phyloP scores from a whole-genome alignment of 441 rosid genomes.

The Eruca vesicaria region DNA sequence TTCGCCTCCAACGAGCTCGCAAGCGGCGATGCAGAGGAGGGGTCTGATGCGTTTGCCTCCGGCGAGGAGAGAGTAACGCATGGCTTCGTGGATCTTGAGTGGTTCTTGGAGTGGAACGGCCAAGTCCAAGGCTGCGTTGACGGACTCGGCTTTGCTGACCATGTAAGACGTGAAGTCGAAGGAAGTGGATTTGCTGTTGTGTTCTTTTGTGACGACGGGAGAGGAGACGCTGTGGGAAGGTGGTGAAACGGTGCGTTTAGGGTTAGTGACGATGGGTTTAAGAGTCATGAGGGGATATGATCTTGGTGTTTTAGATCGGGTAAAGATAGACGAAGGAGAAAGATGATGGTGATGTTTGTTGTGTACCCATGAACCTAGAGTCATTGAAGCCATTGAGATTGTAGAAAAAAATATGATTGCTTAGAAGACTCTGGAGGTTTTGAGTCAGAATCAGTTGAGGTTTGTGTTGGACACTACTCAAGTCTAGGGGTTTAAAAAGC shows the following conservation, averaged over 20 bases:
- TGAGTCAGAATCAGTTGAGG: neutral
- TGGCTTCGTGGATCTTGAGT: conserved; percentile 72
- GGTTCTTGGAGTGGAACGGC: conserved; percentile 64
- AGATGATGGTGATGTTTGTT: neutral
- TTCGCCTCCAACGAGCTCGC: conserved; percentile 73
- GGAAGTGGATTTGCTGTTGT: conserved; percentile 20
- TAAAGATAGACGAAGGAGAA: conserved; percentile 28
- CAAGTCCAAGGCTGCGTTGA: conserved; percentile 64
- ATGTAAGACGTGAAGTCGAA: conserved; percentile 78
- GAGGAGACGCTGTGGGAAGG: conserved; percentile 40
- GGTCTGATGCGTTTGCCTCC: conserved; percentile 86
- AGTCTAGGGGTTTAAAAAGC: no score
- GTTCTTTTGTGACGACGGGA: conserved; percentile 45
- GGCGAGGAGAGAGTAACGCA: conserved; percentile 87
- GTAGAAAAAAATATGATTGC: neutral
- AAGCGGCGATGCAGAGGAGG: conserved; percentile 66
- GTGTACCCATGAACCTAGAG: conserved; percentile 49
- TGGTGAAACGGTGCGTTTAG: conserved; percentile 27
- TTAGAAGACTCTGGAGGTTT: neutral
- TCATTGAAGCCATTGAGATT: conserved; percentile 51
- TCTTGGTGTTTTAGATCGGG: conserved; percentile 41
- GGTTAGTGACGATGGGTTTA: conserved; percentile 1
- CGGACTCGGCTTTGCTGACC: conserved; percentile 46
- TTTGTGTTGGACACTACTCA: conserved; percentile 9
- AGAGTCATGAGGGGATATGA: conserved; percentile 20